phyloP scores from a whole-genome alignment of 192 early-diverging fungal genomes.

The Spizellomyces sp. region DNA sequence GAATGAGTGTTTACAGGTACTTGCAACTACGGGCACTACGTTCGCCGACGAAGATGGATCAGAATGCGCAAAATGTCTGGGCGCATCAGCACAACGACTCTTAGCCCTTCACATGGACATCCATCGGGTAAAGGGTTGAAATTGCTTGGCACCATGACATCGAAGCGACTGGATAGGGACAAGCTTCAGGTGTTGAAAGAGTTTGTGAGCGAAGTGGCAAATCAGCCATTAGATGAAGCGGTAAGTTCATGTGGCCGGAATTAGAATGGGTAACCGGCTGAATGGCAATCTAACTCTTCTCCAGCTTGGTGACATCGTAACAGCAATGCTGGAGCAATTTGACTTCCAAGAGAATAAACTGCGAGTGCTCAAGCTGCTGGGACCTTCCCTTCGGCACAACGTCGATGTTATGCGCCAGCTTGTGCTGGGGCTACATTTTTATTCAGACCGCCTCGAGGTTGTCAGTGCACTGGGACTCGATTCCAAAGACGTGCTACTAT shows the following conservation, averaged over 20 bases:
- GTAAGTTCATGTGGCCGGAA: no score
- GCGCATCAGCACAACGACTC: no score
- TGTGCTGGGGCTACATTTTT: background rate
- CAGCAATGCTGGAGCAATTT: background rate
- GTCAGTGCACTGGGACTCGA: background rate
- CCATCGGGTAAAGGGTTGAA: no score
- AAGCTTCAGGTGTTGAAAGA: background rate
- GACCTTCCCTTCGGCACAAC: background rate
- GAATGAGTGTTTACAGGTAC: background rate
- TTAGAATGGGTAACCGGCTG: no score
- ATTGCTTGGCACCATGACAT: no score
- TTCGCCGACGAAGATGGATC: constrained; percentile 6
- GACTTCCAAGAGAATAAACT: background rate
- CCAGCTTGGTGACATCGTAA: background rate
- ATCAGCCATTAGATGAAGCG: no score
- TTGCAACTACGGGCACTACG: background rate
- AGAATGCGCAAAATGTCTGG: constrained; percentile 1
- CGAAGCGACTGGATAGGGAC: background rate
- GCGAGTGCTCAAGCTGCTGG: background rate
- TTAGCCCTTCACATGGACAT: no score
- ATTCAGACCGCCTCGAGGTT: background rate
- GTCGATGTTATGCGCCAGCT: background rate
- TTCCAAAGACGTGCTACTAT: no score
- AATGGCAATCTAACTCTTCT: background rate
- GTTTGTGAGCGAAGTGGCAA: background rate